phyloP scores from a whole-genome alignment of 2,329 filamentous ascomycete genomes.

The Colletotrichum chlorophyti region DNA sequence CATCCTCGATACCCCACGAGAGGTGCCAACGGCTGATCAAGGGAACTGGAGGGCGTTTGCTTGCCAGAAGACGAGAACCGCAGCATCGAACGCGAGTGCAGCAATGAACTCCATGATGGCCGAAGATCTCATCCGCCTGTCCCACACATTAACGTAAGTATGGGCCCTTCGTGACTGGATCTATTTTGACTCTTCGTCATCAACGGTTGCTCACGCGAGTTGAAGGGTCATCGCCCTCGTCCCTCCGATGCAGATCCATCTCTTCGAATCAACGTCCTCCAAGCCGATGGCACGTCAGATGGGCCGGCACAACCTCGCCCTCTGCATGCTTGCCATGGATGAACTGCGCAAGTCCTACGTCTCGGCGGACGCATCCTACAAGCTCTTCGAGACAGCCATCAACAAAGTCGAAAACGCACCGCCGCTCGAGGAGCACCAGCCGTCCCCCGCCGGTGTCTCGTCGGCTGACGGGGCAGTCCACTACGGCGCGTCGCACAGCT shows the following conservation, averaged over 20 bases:
- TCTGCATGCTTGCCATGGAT: constrained; percentile 23
- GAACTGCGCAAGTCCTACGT: constrained; percentile 20
- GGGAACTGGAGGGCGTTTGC: constrained; percentile 18
- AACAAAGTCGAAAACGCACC: constrained; percentile 10
- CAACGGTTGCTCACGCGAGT: neutral
- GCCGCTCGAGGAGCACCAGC: neutral
- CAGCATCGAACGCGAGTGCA: constrained; percentile 9
- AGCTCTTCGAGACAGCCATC: constrained; percentile 18
- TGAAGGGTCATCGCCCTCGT: constrained; percentile 13
- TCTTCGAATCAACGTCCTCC: constrained; percentile 18
- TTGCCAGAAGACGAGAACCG: constrained; percentile 17
- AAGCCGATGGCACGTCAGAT: constrained; percentile 21
- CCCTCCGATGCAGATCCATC: constrained; percentile 25
- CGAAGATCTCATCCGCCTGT: constrained; percentile 12
- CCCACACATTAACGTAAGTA: constrained; percentile 12
- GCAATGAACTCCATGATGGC: constrained; percentile 22
- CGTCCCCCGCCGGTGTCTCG: neutral
- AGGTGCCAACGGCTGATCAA: constrained; percentile 7
- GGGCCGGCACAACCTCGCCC: constrained; percentile 20
- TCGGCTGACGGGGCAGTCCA: neutral
- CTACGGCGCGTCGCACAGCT: neutral
- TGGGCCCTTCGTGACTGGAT: neutral
- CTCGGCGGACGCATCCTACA: constrained; percentile 16
- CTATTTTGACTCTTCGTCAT: no score
- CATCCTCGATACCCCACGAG: constrained; percentile 18